Percentiles rank a stretch among this genome's conserved stretches.
Conservation (phyloP, 352 stramenopile species). For the Phytophthora cactorum region DNA sequence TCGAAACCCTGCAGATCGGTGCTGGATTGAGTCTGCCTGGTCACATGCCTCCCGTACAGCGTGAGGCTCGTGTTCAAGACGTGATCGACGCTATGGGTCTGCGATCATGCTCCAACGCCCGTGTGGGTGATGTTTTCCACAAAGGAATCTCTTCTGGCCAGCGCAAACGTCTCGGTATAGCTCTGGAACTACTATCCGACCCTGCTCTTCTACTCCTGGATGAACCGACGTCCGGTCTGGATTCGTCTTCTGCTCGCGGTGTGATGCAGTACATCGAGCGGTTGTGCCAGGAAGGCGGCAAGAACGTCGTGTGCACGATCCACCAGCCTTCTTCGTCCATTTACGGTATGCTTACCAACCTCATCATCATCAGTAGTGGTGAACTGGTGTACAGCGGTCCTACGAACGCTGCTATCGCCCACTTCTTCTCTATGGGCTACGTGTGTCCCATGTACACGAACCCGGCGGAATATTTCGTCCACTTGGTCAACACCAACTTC, state of each 20-base stretch:
- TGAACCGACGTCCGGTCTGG: constrained; percentile 93
- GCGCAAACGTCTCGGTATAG: constrained; percentile 94
- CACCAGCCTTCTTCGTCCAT: constrained; percentile 87
- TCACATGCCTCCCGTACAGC: constrained; percentile 51
- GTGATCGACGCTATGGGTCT: constrained; percentile 82
- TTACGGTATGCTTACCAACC: constrained; percentile 75
- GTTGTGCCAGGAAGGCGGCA: constrained; percentile 58
- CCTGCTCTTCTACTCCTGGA: constrained; percentile 96
- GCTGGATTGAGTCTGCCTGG: constrained; percentile 60
- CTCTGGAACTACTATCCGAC: constrained; percentile 94
- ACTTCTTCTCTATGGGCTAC: constrained; percentile 71
- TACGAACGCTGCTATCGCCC: constrained; percentile 56
- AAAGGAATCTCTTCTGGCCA: constrained; percentile 91
- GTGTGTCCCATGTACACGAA: constrained; percentile 78
- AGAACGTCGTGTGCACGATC: constrained; percentile 88
- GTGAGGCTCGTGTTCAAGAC: constrained; percentile 65
- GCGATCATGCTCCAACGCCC: constrained; percentile 60
- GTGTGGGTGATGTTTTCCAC: constrained; percentile 87
- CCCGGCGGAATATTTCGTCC: constrained; percentile 75
- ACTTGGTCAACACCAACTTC: constrained; percentile 78
- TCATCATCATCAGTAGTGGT: constrained; percentile 73
- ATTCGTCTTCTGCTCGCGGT: constrained; percentile 87
- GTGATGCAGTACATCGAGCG: constrained; percentile 88
- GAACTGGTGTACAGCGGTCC: constrained; percentile 92
- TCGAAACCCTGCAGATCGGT: constrained; percentile 78